Evolutionary conservation across 768 basidiomycete genomes (phyloP).

Genomic region (Suillus occidentalis): DNA sequence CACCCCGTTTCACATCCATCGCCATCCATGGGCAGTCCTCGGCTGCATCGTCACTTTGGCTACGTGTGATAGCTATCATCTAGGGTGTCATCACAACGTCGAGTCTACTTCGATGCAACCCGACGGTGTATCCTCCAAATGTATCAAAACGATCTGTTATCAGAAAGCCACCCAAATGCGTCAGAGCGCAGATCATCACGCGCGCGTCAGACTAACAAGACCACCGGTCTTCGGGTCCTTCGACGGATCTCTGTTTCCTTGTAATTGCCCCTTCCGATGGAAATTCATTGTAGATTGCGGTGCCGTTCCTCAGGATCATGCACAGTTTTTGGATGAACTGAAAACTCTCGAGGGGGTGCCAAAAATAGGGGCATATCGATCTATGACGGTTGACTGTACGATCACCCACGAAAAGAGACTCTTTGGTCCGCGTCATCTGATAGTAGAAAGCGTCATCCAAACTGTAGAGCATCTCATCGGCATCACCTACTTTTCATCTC

Average conservation of each 20-base stretch:
- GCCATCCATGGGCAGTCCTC: neutral
- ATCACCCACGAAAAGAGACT: neutral
- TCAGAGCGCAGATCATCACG: neutral
- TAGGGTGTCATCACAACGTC: neutral
- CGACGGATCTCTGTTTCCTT: neutral
- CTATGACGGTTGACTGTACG: neutral
- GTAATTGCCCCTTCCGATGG: neutral
- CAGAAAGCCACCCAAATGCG: neutral
- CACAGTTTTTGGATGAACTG: neutral
- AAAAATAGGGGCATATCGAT: neutral
- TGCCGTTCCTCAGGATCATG: neutral
- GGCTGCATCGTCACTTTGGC: neutral
- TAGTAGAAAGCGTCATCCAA: neutral
- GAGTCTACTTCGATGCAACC: neutral
- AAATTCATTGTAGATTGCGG: neutral
- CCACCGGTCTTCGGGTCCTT: neutral
- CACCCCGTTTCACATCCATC: neutral
- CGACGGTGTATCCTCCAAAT: neutral
- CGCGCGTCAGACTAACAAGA: neutral
- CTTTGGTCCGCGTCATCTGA: neutral
- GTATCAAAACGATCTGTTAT: neutral
- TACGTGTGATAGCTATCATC: neutral
- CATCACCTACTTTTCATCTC: neutral
- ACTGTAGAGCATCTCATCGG: neutral
- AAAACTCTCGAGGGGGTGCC: neutral